Percentiles rank a stretch among this genome's conserved stretches.
Conservation (phyloP, 768 basidiomycete genomes). For the Mycena rebaudengoi region DNA sequence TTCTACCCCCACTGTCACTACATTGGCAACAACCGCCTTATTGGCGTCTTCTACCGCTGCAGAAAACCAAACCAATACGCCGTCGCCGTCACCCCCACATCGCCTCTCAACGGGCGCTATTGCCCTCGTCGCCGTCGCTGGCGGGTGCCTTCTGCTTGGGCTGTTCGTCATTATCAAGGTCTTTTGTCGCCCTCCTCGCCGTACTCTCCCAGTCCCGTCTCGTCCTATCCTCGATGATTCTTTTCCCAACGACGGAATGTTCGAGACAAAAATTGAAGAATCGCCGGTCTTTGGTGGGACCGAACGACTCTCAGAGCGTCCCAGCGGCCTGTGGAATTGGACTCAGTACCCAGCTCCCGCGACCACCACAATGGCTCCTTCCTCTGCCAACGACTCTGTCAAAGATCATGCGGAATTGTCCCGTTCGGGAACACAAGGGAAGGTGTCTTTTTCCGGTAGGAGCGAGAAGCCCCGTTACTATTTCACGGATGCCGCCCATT, state of each 20-base stretch:
- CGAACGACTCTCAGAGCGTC: constrained; percentile 54
- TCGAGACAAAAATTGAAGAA: constrained; percentile 52
- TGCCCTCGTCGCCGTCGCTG: constrained; percentile 61
- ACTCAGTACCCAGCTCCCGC: constrained; percentile 58
- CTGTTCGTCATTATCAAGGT: constrained; percentile 57
- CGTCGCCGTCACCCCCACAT: constrained; percentile 29
- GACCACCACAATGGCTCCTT: constrained; percentile 15
- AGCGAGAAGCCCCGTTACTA: constrained; percentile 29
- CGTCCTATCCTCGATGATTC: constrained; percentile 74
- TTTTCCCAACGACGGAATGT: constrained; percentile 55
- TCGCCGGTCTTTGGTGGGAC: constrained; percentile 85
- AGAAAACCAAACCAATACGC: constrained; percentile 9
- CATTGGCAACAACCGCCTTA: constrained; percentile 5
- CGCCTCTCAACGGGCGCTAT: constrained; percentile 59
- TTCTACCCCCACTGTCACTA: background rate
- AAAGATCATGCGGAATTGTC: constrained; percentile 10
- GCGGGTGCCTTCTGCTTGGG: constrained; percentile 56
- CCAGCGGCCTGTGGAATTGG: constrained; percentile 63
- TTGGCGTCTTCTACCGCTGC: constrained; percentile 19
- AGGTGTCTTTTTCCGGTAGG: constrained; percentile 6
- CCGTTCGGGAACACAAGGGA: constrained; percentile 24
- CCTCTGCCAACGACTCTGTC: constrained; percentile 12
- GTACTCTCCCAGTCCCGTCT: constrained; percentile 72
- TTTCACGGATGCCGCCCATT: constrained; percentile 36
- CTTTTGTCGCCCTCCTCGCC: constrained; percentile 58